These are phyloP conservation scores for Chiua virens DNA, from an alignment of 768 basidiomycete species.

Conservation along the genomic window DNA sequence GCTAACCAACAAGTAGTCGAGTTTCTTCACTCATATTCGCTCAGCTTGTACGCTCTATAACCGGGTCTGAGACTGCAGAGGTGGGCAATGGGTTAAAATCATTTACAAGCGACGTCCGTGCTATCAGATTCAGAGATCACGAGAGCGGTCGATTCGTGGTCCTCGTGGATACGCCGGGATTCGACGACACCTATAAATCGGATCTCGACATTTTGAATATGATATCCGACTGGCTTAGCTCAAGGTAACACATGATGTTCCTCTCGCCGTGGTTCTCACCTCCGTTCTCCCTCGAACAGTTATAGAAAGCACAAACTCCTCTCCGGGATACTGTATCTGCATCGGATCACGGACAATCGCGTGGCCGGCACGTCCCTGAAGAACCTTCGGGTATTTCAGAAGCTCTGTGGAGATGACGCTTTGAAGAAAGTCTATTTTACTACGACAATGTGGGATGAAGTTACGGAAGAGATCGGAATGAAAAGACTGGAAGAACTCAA, in stretches of 20 bases:
- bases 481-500: slow-evolving; percentile 7
- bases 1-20: not conserved
- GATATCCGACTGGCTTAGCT: slow-evolving; percentile 17
- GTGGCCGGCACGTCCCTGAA: slow-evolving; percentile 34
- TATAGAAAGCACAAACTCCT: slow-evolving; percentile 17
- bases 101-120: slow-evolving; percentile 5
- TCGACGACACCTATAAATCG: slow-evolving; percentile 17
- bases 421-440: slow-evolving; percentile 34
- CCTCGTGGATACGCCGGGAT: slow-evolving; percentile 27
- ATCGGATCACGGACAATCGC: slow-evolving; percentile 40
- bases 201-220: slow-evolving; percentile 13
- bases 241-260: slow-evolving; percentile 1
- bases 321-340: slow-evolving; percentile 38
- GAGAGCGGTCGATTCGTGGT: slow-evolving; percentile 5
- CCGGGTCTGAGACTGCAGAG: not conserved
- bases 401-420: slow-evolving; percentile 28
- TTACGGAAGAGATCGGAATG: slow-evolving; percentile 17
- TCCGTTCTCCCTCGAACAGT: not conserved
- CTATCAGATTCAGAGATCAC: slow-evolving; percentile 5
- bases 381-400: slow-evolving; percentile 34
- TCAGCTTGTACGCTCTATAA: slow-evolving; percentile 13
- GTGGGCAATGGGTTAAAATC: slow-evolving; percentile 11
- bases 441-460: slow-evolving; percentile 39
- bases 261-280: not conserved
- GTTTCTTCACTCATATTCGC: not conserved